These are phyloP conservation scores for Gypsophila paniculata DNA, from an alignment of 179 eudicot genomes.

Conservation along the genomic window DNA sequence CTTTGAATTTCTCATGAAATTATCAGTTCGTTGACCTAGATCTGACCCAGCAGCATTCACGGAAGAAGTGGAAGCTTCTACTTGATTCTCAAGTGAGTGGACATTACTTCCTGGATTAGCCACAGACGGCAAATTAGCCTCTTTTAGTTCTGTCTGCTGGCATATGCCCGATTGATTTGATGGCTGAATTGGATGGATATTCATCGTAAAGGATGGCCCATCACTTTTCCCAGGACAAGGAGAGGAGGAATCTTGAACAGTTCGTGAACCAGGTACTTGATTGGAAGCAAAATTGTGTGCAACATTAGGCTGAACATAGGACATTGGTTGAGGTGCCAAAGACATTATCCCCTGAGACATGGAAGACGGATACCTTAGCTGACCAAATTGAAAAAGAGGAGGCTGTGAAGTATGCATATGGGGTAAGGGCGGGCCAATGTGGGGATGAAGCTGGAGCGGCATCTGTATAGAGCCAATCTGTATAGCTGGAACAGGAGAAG, in stretches of 20 bases:
- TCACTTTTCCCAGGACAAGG: constrained; percentile 35
- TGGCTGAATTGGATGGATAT: constrained; percentile 29
- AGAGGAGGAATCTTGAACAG: constrained; percentile 36
- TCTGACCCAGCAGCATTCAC: constrained; percentile 33
- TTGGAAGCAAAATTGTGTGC: constrained; percentile 42
- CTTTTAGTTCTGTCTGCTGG: constrained; percentile 21
- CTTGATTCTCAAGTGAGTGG: constrained; percentile 25
- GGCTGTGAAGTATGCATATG: constrained; percentile 71
- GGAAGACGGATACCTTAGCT: constrained; percentile 71
- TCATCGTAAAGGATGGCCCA: constrained; percentile 25
- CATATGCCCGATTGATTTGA: constrained; percentile 24
- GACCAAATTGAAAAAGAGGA: constrained; percentile 88
- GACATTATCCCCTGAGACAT: constrained; percentile 77
- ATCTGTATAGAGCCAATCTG: constrained; percentile 99
- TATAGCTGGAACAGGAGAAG: constrained; percentile 92
- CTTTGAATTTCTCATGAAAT: constrained; percentile 27
- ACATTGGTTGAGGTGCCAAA: constrained; percentile 51
- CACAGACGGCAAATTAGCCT: constrained; percentile 22
- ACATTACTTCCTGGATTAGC: constrained; percentile 27
- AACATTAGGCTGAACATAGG: constrained; percentile 63
- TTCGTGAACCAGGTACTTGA: constrained; percentile 43
- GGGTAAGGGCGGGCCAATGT: constrained; percentile 59
- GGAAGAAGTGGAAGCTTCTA: constrained; percentile 29
- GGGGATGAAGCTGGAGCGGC: constrained; percentile 88
- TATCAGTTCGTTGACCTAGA: constrained; percentile 28